Evolutionary conservation across 2,329 filamentous ascomycete genomes (phyloP), one percentile per base, ranked within the genome.

Genomic region (Drechslerella stenobrocha): DNA sequence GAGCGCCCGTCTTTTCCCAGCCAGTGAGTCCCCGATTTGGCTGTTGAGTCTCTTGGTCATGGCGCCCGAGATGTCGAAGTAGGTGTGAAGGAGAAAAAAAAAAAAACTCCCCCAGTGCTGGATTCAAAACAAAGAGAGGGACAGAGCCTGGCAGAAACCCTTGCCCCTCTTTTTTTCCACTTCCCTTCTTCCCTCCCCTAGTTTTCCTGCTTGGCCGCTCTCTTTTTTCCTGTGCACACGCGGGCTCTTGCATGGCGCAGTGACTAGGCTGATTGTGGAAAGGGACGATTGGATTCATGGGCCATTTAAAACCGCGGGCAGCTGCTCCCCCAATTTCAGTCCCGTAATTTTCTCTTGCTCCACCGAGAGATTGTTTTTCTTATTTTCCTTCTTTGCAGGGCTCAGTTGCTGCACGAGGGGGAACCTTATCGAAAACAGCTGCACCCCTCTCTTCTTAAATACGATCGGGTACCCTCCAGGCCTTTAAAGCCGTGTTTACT

Each of bases 1-100:
- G 75, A 75, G 74, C 73, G 73, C 74, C 71, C 74, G 74, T 50
- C 72, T 73, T 74, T 50, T 74, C 72, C 72, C 69, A 70, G 51
- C 47, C 55, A 55, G 52, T 47, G 52, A 64, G 58, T 45, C 45
- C 42, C 67, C 57, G 52, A 61, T 64, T 69, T 47, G 52, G 58
- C 61, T 56, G 50, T 42, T 52, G 30, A 45, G 60, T 60, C 60
- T 52, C 52, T 55, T 56, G 50, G 48, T 47, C 30, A 50, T 48
- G 56, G 45, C 47, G 46, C 46, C 56, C 55, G 30, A 44, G 37
- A 37, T 37, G 6, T 37, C 6, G 34, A 37, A 20, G 18, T 11
- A 11, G 5, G 28, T 30, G 28, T 30, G 28, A 11, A 30, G 5
- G 11, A 30, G 28, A 18, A 5, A 42, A 18, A 20, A 42, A 20